Evolutionary conservation across 2,329 filamentous ascomycete genomes (phyloP).

Genomic region (Ceratocystiopsis sp.): DNA sequence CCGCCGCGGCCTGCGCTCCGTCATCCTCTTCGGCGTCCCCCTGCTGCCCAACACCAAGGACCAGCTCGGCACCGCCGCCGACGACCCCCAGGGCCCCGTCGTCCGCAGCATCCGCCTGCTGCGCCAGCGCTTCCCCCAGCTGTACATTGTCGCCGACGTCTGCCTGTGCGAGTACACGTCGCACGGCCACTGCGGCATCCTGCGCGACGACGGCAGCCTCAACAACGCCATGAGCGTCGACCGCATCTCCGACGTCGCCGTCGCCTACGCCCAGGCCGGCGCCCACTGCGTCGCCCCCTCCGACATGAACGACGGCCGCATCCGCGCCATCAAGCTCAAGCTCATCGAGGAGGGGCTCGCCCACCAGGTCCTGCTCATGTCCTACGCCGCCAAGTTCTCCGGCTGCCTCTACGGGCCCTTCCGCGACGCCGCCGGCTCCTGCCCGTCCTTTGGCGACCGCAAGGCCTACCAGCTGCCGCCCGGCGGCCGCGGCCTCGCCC

Average conservation of each 20-base stretch:
- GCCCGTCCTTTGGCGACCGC: slow-evolving; percentile 82
- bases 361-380: slow-evolving; percentile 87
- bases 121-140: slow-evolving; percentile 66
- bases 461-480: slow-evolving; percentile 94
- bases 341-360: slow-evolving; percentile 88
- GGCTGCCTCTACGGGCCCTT: slow-evolving; percentile 95
- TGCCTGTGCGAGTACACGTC: slow-evolving; percentile 98
- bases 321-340: slow-evolving; percentile 95
- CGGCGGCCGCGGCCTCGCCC: slow-evolving; percentile 76
- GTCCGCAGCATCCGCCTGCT: slow-evolving; percentile 75
- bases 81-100: slow-evolving; percentile 84
- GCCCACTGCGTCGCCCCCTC: slow-evolving; percentile 94
- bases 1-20: slow-evolving; percentile 75
- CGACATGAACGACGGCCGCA: slow-evolving; percentile 97
- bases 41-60: slow-evolving; percentile 70
- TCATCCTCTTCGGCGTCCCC: slow-evolving; percentile 92
- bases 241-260: slow-evolving; percentile 90
- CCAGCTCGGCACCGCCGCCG: slow-evolving; percentile 75
- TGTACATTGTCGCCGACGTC: slow-evolving; percentile 86
- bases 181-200: slow-evolving; percentile 92
- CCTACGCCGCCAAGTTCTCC: slow-evolving; percentile 94
- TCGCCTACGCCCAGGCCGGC: slow-evolving; percentile 88
- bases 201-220: slow-evolving; percentile 78
- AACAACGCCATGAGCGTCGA: slow-evolving; percentile 92
- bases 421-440: slow-evolving; percentile 84